A percentile compares a stretch with the other conserved stretches of the same genome.
These are phyloP conservation scores for Furcasterigmium sp. DNA, from an alignment of 2,329 filamentous ascomycete genomes.

Conservation along the genomic window DNA sequence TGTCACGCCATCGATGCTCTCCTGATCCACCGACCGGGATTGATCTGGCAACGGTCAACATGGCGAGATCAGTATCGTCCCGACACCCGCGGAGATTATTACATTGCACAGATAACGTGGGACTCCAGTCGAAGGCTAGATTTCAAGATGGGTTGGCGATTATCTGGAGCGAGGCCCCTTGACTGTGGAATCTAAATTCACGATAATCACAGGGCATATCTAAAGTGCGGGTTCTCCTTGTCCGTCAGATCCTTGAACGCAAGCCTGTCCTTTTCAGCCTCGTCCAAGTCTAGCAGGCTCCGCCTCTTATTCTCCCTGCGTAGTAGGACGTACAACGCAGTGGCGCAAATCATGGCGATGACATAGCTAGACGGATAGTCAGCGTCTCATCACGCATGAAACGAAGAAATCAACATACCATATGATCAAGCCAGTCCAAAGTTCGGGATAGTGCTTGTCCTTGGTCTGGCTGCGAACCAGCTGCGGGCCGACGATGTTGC, in stretches of 20 bases:
- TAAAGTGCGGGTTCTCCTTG: conserved; percentile 4
- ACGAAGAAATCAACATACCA: conserved; percentile 22
- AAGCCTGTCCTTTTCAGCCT: neutral
- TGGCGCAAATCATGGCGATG: neutral
- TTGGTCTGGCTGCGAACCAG: conserved; percentile 55
- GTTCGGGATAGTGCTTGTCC: conserved; percentile 59
- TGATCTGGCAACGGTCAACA: no score
- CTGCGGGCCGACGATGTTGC: conserved; percentile 38
- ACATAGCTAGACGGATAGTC: neutral
- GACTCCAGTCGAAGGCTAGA: no score
- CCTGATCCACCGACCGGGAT: no score
- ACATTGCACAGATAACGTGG: no score
- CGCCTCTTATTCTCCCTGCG: conserved; percentile 3
- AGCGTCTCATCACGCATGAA: neutral
- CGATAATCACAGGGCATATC: no score
- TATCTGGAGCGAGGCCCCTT: no score
- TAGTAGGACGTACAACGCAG: neutral
- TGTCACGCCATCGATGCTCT: no score
- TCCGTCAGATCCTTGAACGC: conserved; percentile 4
- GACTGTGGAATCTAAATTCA: no score
- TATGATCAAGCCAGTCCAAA: conserved; percentile 61
- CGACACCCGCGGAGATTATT: no score
- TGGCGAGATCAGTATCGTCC: no score
- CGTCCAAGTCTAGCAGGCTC: neutral
- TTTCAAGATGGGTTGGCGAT: no score